phyloP scores from a whole-genome alignment of 768 basidiomycete genomes.

The Hericium erinaceus region DNA sequence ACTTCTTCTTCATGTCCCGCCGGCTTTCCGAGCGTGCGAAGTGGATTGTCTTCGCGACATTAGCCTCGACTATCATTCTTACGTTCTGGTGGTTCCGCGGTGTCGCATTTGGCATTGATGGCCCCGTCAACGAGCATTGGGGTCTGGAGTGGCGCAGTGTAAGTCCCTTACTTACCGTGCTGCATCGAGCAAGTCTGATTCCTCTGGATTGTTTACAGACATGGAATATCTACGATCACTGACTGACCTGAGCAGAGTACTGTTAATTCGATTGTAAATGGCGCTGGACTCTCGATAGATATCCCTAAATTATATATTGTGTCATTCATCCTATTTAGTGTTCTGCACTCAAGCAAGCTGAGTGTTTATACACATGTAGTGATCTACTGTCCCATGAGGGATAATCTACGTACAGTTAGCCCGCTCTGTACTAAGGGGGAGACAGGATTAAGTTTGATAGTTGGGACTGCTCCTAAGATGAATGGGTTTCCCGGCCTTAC shows the following conservation, averaged over 20 bases:
- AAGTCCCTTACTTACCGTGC: constrained; percentile 12
- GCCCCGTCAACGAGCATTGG: constrained; percentile 71
- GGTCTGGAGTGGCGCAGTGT: constrained; percentile 74
- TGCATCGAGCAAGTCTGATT: neutral
- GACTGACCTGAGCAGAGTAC: neutral
- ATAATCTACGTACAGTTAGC: no score
- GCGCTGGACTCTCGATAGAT: constrained; percentile 3
- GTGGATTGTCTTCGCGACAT: constrained; percentile 56
- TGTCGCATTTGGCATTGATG: constrained; percentile 87
- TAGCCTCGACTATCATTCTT: constrained; percentile 49
- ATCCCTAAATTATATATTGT: constrained; percentile 6
- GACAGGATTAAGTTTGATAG: no score
- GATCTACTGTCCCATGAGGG: no score
- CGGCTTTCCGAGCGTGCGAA: constrained; percentile 58
- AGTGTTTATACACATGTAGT: no score
- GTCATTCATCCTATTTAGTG: neutral
- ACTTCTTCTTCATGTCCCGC: constrained; percentile 79
- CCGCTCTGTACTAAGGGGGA: no score
- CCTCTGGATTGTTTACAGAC: constrained; percentile 16
- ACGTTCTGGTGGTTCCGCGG: constrained; percentile 95
- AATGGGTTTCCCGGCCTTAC: no score
- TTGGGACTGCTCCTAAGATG: no score
- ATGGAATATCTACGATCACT: constrained; percentile 24
- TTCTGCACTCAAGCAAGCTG: no score
- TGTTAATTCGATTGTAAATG: neutral